Evolutionary conservation across 331 rosid species (phyloP).

Genomic region (Quercus tomentella): DNA sequence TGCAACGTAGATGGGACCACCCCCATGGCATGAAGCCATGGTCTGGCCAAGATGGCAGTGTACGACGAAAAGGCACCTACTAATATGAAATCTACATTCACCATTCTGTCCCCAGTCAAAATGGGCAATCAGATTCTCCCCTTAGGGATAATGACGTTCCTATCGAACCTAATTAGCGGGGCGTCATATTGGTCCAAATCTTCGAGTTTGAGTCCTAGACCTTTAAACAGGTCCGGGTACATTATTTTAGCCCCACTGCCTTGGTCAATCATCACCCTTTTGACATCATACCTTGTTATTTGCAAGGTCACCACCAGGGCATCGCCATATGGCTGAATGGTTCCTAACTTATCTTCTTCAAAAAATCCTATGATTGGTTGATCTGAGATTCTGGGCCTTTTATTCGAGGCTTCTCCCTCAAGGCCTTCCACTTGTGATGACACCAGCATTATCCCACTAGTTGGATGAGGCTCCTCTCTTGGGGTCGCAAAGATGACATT

Average conservation of each 20-base stretch:
- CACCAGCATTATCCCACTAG: no score
- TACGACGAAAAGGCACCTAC: rapidly evolving
- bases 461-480: rapidly evolving
- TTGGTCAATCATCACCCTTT: no score
- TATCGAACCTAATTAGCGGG: rapidly evolving
- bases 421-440: no score
- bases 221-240: rapidly evolving
- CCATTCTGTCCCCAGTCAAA: rapidly evolving
- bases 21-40: rapidly evolving
- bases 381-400: rapidly evolving
- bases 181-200: no score
- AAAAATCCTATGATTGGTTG: no score
- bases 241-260: no score
- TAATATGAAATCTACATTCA: no score
- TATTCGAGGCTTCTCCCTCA: rapidly evolving
- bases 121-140: rapidly evolving
- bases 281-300: rapidly evolving
- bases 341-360: no score
- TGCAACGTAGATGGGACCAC: no score
- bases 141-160: no score
- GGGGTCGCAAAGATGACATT: no score
- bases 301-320: rapidly evolving
- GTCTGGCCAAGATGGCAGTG: rapidly evolving
- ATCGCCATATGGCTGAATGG: rapidly evolving
- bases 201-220: no score